Percentiles rank a stretch among this genome's conserved stretches.
Conservation (phyloP, 352 stramenopile species). For the Pythium plurisporium region DNA sequence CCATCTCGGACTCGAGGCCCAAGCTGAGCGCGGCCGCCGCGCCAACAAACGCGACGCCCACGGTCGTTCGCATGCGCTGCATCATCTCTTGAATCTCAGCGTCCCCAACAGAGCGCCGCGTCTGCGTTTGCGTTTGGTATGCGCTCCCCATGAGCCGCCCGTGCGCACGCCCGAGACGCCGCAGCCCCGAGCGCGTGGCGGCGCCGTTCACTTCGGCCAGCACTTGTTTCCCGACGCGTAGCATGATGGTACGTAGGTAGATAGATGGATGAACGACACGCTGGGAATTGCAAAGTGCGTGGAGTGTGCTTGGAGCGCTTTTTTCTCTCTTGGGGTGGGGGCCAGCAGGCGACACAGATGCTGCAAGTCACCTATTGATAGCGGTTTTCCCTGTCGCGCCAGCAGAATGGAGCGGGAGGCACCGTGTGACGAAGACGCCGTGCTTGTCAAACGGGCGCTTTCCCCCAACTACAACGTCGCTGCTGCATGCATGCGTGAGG, state of each 20-base stretch:
- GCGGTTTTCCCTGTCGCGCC: too few species aligned
- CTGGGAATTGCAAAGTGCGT: not conserved
- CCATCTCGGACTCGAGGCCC: slow-evolving; percentile 29
- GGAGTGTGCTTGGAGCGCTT: not conserved
- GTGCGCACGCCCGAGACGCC: slow-evolving; percentile 10
- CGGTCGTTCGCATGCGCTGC: slow-evolving; percentile 13
- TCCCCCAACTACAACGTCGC: not conserved
- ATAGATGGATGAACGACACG: not conserved
- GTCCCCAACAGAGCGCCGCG: slow-evolving; percentile 6
- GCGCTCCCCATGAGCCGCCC: slow-evolving; percentile 18
- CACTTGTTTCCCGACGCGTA: slow-evolving; percentile 2
- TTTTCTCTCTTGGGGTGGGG: not conserved
- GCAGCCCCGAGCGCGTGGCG: slow-evolving; percentile 6
- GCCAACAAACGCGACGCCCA: slow-evolving; percentile 47
- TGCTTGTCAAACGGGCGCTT: slow-evolving; percentile 5
- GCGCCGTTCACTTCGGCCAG: slow-evolving; percentile 11
- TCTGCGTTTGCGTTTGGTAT: slow-evolving; percentile 33
- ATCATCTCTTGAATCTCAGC: slow-evolving; percentile 16
- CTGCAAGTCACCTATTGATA: slow-evolving; percentile 18
- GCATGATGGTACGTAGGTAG: not conserved
- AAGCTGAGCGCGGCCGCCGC: slow-evolving; percentile 43
- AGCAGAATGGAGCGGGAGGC: not conserved
- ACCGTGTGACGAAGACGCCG: not conserved
- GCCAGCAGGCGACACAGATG: slow-evolving; percentile 5
- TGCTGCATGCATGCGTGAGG: not conserved